Conservation (phyloP, 2,329 filamentous ascomycete genomes). For the Byssochlamys sp. region DNA sequence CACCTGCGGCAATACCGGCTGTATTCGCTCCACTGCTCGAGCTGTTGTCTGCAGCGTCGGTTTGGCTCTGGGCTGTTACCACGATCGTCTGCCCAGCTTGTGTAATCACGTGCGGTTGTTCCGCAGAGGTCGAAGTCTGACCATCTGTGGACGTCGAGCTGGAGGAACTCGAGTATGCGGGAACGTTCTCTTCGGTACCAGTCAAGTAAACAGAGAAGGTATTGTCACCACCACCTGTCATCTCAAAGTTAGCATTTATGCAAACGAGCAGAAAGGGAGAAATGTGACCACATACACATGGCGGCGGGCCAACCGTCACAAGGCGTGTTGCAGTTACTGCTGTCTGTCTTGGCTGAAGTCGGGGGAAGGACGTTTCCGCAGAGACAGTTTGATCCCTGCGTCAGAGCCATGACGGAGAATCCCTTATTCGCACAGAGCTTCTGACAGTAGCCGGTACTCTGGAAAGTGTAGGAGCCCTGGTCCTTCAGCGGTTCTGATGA, state of each 20-base stretch:
- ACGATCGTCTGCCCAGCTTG: conserved; percentile 24
- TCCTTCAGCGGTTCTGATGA: conserved; percentile 38
- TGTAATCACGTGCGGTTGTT: conserved; percentile 36
- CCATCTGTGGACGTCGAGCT: conserved; percentile 4
- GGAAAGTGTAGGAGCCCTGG: conserved; percentile 42
- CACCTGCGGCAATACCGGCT: conserved; percentile 77
- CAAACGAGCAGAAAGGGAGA: background rate
- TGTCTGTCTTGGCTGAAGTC: conserved; percentile 42
- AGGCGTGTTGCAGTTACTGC: conserved; percentile 52
- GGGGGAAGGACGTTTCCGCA: conserved; percentile 64
- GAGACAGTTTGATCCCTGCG: conserved; percentile 55
- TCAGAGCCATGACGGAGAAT: conserved; percentile 54
- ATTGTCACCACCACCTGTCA: conserved; percentile 48
- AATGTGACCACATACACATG: conserved; percentile 49
- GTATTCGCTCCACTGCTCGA: conserved; percentile 50
- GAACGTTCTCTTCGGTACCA: conserved; percentile 34
- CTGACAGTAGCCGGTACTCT: conserved; percentile 49
- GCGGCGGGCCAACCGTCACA: conserved; percentile 57
- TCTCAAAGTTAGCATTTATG: conserved; percentile 14
- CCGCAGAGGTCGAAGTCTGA: conserved; percentile 20
- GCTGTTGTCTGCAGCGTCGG: conserved; percentile 10
- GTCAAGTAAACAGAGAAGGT: conserved; percentile 46
- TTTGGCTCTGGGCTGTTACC: conserved; percentile 23
- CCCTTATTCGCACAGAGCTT: conserved; percentile 38
- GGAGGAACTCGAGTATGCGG: conserved; percentile 15